A percentile compares a stretch with the other conserved stretches of the same genome.
phyloP scores from a whole-genome alignment of 2,329 filamentous ascomycete species.

The Colletotrichum tofieldiae region DNA sequence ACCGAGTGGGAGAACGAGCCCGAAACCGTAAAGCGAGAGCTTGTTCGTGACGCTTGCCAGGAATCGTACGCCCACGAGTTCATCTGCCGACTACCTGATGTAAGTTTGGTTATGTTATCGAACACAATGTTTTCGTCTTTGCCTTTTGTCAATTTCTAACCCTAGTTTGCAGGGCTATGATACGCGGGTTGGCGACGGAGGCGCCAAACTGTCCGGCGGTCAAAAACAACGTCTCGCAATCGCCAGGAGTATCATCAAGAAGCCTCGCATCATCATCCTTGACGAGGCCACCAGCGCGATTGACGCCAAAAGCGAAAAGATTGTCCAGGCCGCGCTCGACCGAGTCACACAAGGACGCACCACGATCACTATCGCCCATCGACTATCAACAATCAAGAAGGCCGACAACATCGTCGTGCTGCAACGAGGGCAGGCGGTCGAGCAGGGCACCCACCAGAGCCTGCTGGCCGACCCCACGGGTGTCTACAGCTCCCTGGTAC shows the following conservation, averaged over 20 bases:
- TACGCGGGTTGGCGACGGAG: conserved; percentile 71
- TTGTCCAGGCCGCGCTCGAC: conserved; percentile 55
- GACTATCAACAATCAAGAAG: conserved; percentile 50
- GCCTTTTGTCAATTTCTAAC: not conserved
- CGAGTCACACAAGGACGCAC: conserved; percentile 42
- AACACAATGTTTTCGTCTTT: no score
- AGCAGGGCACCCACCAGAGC: conserved; percentile 48
- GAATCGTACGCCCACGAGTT: conserved; percentile 70
- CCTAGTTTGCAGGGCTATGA: conserved; percentile 60
- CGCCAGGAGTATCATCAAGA: conserved; percentile 72
- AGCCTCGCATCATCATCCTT: conserved; percentile 74
- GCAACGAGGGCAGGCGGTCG: conserved; percentile 60
- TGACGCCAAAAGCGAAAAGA: conserved; percentile 54
- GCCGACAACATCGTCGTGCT: conserved; percentile 60
- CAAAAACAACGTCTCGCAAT: conserved; percentile 76
- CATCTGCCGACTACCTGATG: conserved; percentile 63
- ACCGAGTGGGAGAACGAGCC: conserved; percentile 55
- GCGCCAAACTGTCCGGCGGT: conserved; percentile 73
- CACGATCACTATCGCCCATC: conserved; percentile 48
- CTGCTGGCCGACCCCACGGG: conserved; percentile 43
- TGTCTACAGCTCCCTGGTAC: conserved; percentile 47
- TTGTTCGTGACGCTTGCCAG: conserved; percentile 64
- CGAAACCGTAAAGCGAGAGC: conserved; percentile 56
- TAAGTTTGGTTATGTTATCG: conserved; percentile 26
- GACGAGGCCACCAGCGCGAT: conserved; percentile 75